These are phyloP conservation scores for Hirsutella rhossiliensis DNA, from an alignment of 2,329 filamentous ascomycete species.

Conservation along the genomic window DNA sequence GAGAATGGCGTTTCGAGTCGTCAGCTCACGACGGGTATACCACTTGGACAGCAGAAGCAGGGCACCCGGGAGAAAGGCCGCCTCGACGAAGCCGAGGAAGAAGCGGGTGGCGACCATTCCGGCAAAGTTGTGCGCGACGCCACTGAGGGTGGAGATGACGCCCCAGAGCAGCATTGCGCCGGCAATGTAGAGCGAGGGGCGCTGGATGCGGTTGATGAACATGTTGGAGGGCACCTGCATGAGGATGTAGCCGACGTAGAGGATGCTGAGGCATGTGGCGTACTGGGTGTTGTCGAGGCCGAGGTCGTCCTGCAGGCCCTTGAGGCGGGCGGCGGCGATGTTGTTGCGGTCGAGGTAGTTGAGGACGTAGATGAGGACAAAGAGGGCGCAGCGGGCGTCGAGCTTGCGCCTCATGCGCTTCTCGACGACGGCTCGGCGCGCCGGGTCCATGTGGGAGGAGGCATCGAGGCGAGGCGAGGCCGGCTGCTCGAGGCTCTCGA, in stretches of 20 bases:
- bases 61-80: constrained; percentile 52
- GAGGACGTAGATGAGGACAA: constrained; percentile 63
- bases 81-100: constrained; percentile 50
- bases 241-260: constrained; percentile 55
- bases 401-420: constrained; percentile 57
- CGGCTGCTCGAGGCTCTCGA: constrained; percentile 6
- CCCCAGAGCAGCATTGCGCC: constrained; percentile 48
- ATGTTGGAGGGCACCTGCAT: constrained; percentile 52
- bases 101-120: constrained; percentile 45
- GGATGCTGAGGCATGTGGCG: constrained; percentile 48
- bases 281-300: constrained; percentile 45
- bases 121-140: constrained; percentile 36
- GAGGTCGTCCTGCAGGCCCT: constrained; percentile 51
- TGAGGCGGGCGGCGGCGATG: constrained; percentile 53
- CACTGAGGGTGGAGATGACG: constrained; percentile 44
- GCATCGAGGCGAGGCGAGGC: not conserved
- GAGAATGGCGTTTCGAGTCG: constrained; percentile 41
- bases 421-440: constrained; percentile 45
- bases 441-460: constrained; percentile 20
- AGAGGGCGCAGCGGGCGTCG: constrained; percentile 53
- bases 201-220: constrained; percentile 39
- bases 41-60: constrained; percentile 53
- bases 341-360: constrained; percentile 63
- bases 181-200: constrained; percentile 39
- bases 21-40: constrained; percentile 50